Evolutionary conservation across 2,329 filamentous ascomycete genomes (phyloP), one percentile per base, ranked within the genome.

Genomic region (Cladosporium sphaerospermum): DNA sequence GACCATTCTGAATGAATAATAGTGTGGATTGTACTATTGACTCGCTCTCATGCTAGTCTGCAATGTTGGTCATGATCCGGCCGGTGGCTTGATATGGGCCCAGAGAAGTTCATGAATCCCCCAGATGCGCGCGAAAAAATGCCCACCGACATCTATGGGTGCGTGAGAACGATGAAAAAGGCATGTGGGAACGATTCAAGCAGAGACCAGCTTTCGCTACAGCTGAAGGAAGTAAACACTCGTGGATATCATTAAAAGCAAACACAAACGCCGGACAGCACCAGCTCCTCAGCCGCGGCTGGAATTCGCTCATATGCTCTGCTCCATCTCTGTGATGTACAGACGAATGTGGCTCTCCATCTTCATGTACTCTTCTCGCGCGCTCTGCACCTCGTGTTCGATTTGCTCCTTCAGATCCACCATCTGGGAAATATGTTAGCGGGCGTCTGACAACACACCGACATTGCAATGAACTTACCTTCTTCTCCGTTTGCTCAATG

Each of bases 321-420:
- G 91, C 73, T 97, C 93, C 91, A 99, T 96, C 78, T 99, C 93
- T 4, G 88, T 95, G 66, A 99, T 95, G 75, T 99, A 99, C 57
- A 97, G 78, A 72, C 91, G 92, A 70, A 99, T 95, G 68, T 99
- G 93, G 36, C 89, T 86, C 71, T 97, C 92, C 83, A 99, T 86
- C 82, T 96, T 96, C 67, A 95, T 80, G 71, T 96, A 99, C 75
- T 97, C 89, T 60, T 95, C 91, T 63, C 95, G 84, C 1, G 93
- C 90, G 53, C 82, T 83, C 67, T 93, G 88, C 8, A 97, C 86
- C 71, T 99, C 93, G 57, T 86, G 91, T 67, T 97, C 92, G 58
- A 99, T 96, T 64, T 93, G 95, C 69, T 97, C 93, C 68, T 96
- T 97, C 61, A 99, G 79, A 71, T 99, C 93, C 45, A 87, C 84